Evolutionary conservation across 164 flowering plant genomes (phyloP).

Genomic region (Warburgia ugandensis): DNA sequence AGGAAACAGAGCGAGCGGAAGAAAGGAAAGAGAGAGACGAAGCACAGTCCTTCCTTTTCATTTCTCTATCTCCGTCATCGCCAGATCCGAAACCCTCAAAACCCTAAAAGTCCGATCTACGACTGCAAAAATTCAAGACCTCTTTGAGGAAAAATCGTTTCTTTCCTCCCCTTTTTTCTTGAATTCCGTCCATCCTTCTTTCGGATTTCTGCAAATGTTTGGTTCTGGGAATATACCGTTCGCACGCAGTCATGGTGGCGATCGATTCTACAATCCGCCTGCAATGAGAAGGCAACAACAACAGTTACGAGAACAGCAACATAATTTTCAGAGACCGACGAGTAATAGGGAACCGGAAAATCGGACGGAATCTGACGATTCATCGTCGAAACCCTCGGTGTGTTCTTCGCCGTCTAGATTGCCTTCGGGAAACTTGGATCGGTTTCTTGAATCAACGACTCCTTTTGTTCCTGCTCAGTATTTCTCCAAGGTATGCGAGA

Average conservation of each 20-base stretch:
- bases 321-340: background rate
- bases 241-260: constrained; percentile 11
- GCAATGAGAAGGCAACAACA: constrained; percentile 11
- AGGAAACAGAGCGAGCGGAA: no score
- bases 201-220: no score
- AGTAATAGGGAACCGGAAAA: constrained; percentile 5
- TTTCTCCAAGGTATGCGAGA: constrained; percentile 38
- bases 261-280: constrained; percentile 21
- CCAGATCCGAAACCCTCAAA: no score
- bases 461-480: constrained; percentile 42
- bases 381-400: constrained; percentile 10
- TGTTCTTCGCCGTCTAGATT: constrained; percentile 9
- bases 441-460: constrained; percentile 46
- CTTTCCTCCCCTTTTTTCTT: no score
- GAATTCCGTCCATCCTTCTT: no score
- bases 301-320: constrained; percentile 10
- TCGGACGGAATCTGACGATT: constrained; percentile 10
- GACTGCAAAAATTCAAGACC: no score
- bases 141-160: no score
- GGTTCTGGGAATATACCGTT: no score
- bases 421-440: constrained; percentile 40
- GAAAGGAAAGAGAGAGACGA: no score
- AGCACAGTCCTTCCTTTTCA: no score
- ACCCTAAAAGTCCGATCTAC: no score
- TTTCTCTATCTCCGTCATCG: no score